phyloP scores from a whole-genome alignment of 768 basidiomycete species.

The Epithele typhae region DNA sequence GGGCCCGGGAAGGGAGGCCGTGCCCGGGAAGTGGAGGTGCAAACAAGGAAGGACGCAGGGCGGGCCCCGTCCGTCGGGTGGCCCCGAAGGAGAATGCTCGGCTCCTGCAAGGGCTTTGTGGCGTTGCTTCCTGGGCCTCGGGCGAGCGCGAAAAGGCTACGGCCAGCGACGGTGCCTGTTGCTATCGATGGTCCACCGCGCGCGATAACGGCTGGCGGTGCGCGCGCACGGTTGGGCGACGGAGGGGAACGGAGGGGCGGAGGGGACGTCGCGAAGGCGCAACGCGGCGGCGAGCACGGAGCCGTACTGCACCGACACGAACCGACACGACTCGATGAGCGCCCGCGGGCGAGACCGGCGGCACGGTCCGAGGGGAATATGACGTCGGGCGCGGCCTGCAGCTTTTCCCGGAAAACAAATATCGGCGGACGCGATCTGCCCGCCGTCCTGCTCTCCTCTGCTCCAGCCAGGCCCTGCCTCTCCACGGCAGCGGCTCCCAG shows the following conservation, averaged over 20 bases:
- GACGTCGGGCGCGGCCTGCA: background rate
- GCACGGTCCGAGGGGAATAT: background rate
- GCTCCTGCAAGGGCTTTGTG: slow-evolving; percentile 12
- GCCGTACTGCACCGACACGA: too few species aligned
- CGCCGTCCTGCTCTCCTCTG: background rate
- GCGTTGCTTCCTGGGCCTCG: background rate
- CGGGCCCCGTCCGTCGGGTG: too few species aligned
- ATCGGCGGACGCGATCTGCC: background rate
- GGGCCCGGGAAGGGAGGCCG: slow-evolving; percentile 2
- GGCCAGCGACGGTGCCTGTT: slow-evolving; percentile 2
- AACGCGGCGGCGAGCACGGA: background rate
- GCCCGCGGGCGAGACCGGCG: too few species aligned
- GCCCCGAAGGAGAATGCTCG: slow-evolving; percentile 10
- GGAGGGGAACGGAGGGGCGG: background rate
- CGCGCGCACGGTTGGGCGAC: slow-evolving; percentile 1
- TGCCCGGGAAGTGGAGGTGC: background rate
- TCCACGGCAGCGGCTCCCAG: too few species aligned
- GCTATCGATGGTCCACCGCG: slow-evolving; percentile 1
- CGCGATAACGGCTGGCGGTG: slow-evolving; percentile 1
- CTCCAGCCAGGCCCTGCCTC: background rate
- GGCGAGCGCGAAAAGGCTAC: too few species aligned
- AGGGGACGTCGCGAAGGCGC: background rate
- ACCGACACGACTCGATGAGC: too few species aligned
- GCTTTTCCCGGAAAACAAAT: slow-evolving; percentile 10
- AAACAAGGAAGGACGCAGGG: background rate